Evolutionary conservation across 306 rosid genomes (phyloP).

Genomic region (Cucurbita argyrosperma): DNA sequence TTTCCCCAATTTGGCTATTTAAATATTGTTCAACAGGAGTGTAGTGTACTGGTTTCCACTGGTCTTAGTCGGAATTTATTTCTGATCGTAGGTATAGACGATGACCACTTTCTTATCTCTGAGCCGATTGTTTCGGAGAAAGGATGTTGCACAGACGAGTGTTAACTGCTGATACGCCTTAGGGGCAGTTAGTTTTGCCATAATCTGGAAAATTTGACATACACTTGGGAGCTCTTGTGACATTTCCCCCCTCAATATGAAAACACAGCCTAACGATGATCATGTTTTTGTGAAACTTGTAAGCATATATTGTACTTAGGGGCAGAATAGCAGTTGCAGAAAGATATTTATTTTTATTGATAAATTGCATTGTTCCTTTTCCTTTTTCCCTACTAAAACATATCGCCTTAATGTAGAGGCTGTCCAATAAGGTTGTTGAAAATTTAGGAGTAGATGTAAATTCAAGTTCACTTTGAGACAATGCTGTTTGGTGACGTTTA

Average conservation of each 20-base stretch:
- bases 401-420: background rate
- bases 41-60: background rate
- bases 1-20: background rate
- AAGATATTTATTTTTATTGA: background rate
- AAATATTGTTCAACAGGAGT: background rate
- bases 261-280: background rate
- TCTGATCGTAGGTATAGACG: background rate
- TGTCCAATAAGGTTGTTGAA: background rate
- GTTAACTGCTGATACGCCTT: background rate
- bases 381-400: background rate
- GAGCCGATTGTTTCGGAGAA: constrained; percentile 1
- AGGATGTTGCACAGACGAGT: background rate
- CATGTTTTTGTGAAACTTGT: background rate
- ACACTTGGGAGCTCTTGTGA: background rate
- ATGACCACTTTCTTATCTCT: background rate
- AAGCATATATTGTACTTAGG: background rate
- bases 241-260: background rate
- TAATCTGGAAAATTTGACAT: background rate
- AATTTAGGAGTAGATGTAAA: background rate
- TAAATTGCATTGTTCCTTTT: background rate
- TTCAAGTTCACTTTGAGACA: background rate
- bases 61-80: background rate
- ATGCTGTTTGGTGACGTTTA: background rate
- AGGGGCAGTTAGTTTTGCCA: constrained; percentile 4
- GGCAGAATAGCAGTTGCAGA: background rate